Base-by-base conservation (phyloP, 441 rosid genomes). In the Flueggea neowawraea region DNA sequence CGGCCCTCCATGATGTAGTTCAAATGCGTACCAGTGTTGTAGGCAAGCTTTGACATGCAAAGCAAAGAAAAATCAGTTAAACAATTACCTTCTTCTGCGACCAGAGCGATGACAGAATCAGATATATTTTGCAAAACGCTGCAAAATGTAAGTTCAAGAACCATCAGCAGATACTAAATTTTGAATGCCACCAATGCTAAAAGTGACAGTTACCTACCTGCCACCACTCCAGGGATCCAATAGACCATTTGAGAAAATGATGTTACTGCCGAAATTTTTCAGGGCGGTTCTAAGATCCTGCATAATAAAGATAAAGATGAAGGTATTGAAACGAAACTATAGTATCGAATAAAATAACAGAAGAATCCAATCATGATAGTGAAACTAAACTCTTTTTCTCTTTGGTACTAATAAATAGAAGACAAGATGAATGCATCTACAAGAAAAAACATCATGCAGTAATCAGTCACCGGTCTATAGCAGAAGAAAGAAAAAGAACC, bases 221-320 rank as follows among this genome's bases (percentile, higher is more conserved):
- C 90, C 85, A 72, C 97, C 96, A 75, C 97, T 91, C 90, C 96
- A 91, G 54, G 97, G 97, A 85, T 91, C 94, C 76, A 87, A 80
- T 15, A 87, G 78, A 64, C 97, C 97, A 49, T 84, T 91, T 51
- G 96, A 91, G 84, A 91, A 89, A 52, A 91, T 91, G 61, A 91
- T 91, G 82, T 89, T 91, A 69, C 96, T 87, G 60, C 94, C 96
- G 63, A 87, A 91, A 39, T 52, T 58, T 75, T 80, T 83, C 82
- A 91, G 67, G 17, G 64, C 78, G 52, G 83, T 80, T 70, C 73
- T 77, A 66, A 87, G 80, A 72, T 85, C 93, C 98, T 91, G 75
- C 66, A 71, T 47, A 41, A 16, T 10, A 53, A 28, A 53, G 31
- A 53, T 51, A 8, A 14, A 5, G 14, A 53, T 28, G 17, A 16